These are phyloP conservation scores for Gonium pectorale DNA, from an alignment of 139 green algal species.

Conservation along the genomic window DNA sequence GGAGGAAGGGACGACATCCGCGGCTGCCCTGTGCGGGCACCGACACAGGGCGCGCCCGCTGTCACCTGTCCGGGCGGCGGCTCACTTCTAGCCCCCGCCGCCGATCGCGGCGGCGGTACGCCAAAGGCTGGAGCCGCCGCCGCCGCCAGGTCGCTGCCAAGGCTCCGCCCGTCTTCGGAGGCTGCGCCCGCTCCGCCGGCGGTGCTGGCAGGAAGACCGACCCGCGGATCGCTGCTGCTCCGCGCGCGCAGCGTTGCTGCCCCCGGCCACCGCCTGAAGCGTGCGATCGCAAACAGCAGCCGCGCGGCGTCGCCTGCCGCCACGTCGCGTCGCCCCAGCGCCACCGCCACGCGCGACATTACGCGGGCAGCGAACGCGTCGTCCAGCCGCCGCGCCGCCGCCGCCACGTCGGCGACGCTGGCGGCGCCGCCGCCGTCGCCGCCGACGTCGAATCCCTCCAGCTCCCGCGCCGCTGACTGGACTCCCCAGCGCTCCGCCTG, in stretches of 20 bases:
- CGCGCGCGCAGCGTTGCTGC: slow-evolving; percentile 4
- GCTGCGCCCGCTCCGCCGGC: too few relatives aligned
- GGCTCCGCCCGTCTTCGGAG: too few relatives aligned
- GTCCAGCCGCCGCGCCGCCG: neutral
- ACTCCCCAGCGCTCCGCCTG: neutral
- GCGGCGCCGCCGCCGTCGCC: neutral
- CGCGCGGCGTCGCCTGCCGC: neutral
- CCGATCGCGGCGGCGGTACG: too few relatives aligned
- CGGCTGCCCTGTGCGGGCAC: too few relatives aligned
- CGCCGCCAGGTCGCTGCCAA: too few relatives aligned
- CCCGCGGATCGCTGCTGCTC: too few relatives aligned
- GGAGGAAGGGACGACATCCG: too few relatives aligned
- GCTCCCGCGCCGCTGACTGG: neutral
- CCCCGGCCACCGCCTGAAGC: slow-evolving; percentile 3
- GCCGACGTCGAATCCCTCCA: neutral
- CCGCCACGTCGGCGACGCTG: neutral
- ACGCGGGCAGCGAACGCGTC: neutral
- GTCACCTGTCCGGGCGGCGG: too few relatives aligned
- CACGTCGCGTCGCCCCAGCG: neutral
- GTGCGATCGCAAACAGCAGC: neutral
- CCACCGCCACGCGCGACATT: neutral
- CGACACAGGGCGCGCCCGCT: too few relatives aligned
- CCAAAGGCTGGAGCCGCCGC: too few relatives aligned
- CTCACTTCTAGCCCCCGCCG: too few relatives aligned
- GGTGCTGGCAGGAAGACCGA: too few relatives aligned